Conservation (phyloP, 768 basidiomycete species). For the Lyophyllum semitale region DNA sequence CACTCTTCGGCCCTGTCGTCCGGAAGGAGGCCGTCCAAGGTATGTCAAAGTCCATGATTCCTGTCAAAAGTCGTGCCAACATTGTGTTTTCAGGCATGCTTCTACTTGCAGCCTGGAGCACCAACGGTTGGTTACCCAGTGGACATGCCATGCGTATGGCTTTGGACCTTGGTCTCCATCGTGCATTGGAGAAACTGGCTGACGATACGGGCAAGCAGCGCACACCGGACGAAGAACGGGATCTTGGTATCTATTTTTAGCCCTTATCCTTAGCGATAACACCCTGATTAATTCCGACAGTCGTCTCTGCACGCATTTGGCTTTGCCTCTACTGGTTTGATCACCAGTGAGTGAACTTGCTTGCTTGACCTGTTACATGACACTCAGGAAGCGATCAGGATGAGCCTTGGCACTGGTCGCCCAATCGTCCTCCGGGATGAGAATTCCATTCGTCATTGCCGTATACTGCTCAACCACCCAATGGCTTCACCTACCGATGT, state of each 20-base stretch:
- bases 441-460: conserved; percentile 81
- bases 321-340: conserved; percentile 95
- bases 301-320: conserved; percentile 93
- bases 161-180: conserved; percentile 88
- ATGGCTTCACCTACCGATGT: conserved; percentile 92
- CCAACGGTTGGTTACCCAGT: conserved; percentile 92
- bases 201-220: conserved; percentile 70
- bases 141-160: conserved; percentile 98
- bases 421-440: conserved; percentile 91
- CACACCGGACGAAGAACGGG: conserved; percentile 81
- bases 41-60: conserved; percentile 30
- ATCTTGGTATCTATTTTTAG: conserved; percentile 60
- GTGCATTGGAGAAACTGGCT: conserved; percentile 88
- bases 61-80: conserved; percentile 13
- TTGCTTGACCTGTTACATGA: conserved; percentile 4
- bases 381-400: conserved; percentile 42
- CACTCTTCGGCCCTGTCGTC: conserved; percentile 91
- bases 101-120: conserved; percentile 89
- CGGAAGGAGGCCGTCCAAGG: conserved; percentile 95
- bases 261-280: conserved; percentile 2
- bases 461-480: conserved; percentile 77
- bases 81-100: conserved; percentile 69
- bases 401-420: conserved; percentile 90
- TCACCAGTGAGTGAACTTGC: conserved; percentile 68
- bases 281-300: conserved; percentile 35